Evolutionary conservation across 1,139 yeast genomes (phyloP).

Genomic region (Sugiyamaella grinbergsii): DNA sequence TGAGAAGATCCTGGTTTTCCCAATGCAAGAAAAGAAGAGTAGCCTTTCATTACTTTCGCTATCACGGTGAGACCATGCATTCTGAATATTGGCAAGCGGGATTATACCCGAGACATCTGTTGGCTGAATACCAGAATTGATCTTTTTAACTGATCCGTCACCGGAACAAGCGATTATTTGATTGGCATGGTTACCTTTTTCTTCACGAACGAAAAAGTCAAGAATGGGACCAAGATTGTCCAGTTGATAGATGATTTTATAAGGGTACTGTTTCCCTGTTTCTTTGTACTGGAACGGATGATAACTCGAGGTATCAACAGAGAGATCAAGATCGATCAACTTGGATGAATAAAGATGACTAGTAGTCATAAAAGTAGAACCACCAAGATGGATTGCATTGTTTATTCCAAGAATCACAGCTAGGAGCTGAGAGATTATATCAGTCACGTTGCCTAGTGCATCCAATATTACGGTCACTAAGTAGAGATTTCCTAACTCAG

Average conservation of each 20-base stretch:
- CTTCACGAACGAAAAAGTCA: slow-evolving; percentile 14
- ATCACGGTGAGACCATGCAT: slow-evolving; percentile 4
- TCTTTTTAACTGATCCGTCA: slow-evolving; percentile 13
- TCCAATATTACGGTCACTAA: neutral
- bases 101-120: slow-evolving; percentile 2
- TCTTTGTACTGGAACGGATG: neutral
- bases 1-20: slow-evolving; percentile 5
- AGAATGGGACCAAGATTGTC: slow-evolving; percentile 20
- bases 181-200: neutral
- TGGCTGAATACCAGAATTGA: slow-evolving; percentile 15
- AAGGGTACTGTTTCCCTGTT: slow-evolving; percentile 1
- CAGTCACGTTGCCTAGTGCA: neutral
- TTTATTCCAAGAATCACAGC: slow-evolving; percentile 8
- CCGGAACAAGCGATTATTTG: slow-evolving; percentile 14
- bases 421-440: neutral
- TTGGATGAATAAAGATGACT: slow-evolving; percentile 13
- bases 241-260: slow-evolving; percentile 8
- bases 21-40: slow-evolving; percentile 13
- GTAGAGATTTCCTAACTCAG: slow-evolving; percentile 5
- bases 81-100: slow-evolving; percentile 4
- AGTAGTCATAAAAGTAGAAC: slow-evolving; percentile 14
- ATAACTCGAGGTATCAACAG: neutral
- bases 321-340: slow-evolving; percentile 9
- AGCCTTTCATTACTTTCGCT: neutral
- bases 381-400: slow-evolving; percentile 14